These are phyloP conservation scores for Osmanthus fragrans DNA, from an alignment of 257 asterid genomes.

Conservation along the genomic window DNA sequence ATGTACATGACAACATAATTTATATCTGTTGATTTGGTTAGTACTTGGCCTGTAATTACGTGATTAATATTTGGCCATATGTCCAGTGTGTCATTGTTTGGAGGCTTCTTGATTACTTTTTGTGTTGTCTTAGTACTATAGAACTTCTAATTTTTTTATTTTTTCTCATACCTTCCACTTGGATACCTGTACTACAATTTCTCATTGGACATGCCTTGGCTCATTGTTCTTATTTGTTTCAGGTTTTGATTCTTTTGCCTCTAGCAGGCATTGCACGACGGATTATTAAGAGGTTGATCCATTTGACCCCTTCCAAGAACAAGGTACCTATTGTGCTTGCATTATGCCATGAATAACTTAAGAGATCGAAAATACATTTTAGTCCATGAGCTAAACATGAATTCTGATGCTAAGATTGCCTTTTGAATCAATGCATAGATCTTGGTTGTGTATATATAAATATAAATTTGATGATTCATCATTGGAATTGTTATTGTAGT, in stretches of 20 bases:
- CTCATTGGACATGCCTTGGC: conserved; percentile 6
- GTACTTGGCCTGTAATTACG: neutral
- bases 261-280: conserved; percentile 85
- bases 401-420: conserved; percentile 1
- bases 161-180: neutral
- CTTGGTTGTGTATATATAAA: neutral
- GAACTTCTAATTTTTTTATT: neutral
- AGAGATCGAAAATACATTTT: neutral
- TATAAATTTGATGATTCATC: neutral
- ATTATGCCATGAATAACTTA: conserved; percentile 19
- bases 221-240: conserved; percentile 26
- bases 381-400: conserved; percentile 11
- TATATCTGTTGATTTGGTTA: neutral
- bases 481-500: neutral
- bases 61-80: neutral
- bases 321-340: conserved; percentile 50
- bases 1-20: neutral
- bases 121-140: neutral
- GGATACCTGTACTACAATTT: neutral
- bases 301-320: conserved; percentile 79
- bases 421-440: neutral
- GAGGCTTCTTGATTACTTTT: neutral
- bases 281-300: conserved; percentile 74
- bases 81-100: neutral
- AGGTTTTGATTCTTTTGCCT: conserved; percentile 89